Evolutionary conservation across 23 red algal species (phyloP).

Genomic region (Chondrus crispus): DNA sequence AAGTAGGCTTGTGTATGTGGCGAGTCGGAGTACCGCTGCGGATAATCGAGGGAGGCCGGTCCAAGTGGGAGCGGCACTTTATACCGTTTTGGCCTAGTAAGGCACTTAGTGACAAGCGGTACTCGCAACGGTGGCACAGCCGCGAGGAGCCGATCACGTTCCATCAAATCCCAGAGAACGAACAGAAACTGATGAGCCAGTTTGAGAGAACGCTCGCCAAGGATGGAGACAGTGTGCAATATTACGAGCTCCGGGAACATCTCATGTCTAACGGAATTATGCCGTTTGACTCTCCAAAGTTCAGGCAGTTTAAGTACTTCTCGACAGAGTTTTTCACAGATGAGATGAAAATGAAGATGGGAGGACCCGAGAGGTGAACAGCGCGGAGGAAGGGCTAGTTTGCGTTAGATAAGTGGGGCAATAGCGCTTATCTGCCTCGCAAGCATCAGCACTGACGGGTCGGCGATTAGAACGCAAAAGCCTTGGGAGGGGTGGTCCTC

Average conservation of each 20-base stretch:
- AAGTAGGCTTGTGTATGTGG: conserved; percentile 64
- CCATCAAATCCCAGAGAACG: conserved; percentile 39
- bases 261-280: conserved; percentile 16
- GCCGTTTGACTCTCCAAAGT: neutral
- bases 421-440: too few relatives aligned
- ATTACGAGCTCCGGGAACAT: conserved; percentile 17
- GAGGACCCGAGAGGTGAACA: too few relatives aligned
- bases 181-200: conserved; percentile 34
- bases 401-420: too few relatives aligned
- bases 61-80: conserved; percentile 15
- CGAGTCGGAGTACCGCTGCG: conserved; percentile 5
- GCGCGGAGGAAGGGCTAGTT: too few relatives aligned
- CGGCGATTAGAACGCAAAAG: too few relatives aligned
- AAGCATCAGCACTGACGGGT: too few relatives aligned
- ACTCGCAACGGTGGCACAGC: conserved; percentile 16
- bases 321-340: conserved; percentile 36
- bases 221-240: conserved; percentile 15
- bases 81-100: conserved; percentile 48
- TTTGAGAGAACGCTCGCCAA: neutral
- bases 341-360: too few relatives aligned
- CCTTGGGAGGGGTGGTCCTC: too few relatives aligned
- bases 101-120: conserved; percentile 48
- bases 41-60: neutral
- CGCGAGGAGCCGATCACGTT: conserved; percentile 55
- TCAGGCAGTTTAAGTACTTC: neutral